These are phyloP conservation scores for Incumbomyces delicatus DNA, from an alignment of 2,329 filamentous ascomycete species.

Conservation along the genomic window DNA sequence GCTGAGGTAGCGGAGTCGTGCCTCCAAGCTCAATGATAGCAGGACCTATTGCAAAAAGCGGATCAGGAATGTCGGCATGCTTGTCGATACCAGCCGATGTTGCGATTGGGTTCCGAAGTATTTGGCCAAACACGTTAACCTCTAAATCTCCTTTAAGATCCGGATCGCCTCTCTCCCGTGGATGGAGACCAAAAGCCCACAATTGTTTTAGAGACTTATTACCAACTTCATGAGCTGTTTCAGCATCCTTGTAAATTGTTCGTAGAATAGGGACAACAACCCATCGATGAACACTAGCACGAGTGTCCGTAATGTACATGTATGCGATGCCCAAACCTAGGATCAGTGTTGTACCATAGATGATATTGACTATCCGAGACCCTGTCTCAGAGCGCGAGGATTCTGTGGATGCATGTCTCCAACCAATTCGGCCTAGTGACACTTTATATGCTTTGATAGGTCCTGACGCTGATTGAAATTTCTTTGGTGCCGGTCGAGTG, in stretches of 20 bases:
- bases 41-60: conserved; percentile 74
- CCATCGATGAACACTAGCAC: conserved; percentile 60
- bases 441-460: neutral
- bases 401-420: conserved; percentile 18
- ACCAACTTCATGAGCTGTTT: conserved; percentile 82
- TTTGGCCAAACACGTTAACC: conserved; percentile 65
- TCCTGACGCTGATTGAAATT: neutral
- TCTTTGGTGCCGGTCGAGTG: neutral
- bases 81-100: conserved; percentile 97
- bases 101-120: conserved; percentile 74
- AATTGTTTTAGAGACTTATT: conserved; percentile 62
- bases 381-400: conserved; percentile 19
- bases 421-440: too few relatives aligned
- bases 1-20: conserved; percentile 75
- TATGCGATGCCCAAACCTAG: conserved; percentile 44
- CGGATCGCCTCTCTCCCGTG: conserved; percentile 63
- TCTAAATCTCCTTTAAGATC: conserved; percentile 45
- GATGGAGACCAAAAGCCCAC: conserved; percentile 65
- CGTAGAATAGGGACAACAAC: conserved; percentile 44
- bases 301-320: conserved; percentile 64
- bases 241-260: conserved; percentile 40
- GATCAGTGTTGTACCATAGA: conserved; percentile 46
- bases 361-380: conserved; percentile 37
- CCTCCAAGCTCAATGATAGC: conserved; percentile 88
- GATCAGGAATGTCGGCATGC: conserved; percentile 76